Conservation (phyloP, 106 monocot genomes). For the Hemerocallis citrina region DNA sequence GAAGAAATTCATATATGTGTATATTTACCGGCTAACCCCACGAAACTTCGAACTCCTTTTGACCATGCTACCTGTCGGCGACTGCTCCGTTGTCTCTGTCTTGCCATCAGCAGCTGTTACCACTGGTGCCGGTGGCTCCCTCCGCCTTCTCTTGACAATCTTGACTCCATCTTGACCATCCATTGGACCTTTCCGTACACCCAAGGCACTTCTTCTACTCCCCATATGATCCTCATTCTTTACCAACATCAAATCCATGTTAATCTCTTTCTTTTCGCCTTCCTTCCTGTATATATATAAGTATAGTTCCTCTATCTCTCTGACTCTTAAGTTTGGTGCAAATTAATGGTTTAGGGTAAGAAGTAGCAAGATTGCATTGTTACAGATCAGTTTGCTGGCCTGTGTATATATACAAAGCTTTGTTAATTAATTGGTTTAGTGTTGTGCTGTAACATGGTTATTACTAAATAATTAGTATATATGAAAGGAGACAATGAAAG, state of each 20-base stretch:
- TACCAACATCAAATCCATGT: constrained; percentile 11
- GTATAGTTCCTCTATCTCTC: no score
- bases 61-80: background rate
- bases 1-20: no score
- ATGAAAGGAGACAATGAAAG: no score
- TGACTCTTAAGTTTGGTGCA: no score
- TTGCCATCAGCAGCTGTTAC: background rate
- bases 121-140: constrained; percentile 10
- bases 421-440: no score
- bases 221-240: constrained; percentile 17
- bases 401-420: no score
- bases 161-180: background rate
- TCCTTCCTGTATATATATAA: background rate
- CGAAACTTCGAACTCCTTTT: constrained; percentile 10
- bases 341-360: no score
- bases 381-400: no score
- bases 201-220: background rate
- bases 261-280: background rate
- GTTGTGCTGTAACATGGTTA: no score
- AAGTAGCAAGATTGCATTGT: no score
- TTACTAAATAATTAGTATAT: no score
- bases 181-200: background rate
- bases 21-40: constrained; percentile 2
- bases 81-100: background rate
- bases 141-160: constrained; percentile 19